These are phyloP conservation scores for Vitis vinifera DNA, from an alignment of 164 flowering plant species.

Conservation along the genomic window DNA sequence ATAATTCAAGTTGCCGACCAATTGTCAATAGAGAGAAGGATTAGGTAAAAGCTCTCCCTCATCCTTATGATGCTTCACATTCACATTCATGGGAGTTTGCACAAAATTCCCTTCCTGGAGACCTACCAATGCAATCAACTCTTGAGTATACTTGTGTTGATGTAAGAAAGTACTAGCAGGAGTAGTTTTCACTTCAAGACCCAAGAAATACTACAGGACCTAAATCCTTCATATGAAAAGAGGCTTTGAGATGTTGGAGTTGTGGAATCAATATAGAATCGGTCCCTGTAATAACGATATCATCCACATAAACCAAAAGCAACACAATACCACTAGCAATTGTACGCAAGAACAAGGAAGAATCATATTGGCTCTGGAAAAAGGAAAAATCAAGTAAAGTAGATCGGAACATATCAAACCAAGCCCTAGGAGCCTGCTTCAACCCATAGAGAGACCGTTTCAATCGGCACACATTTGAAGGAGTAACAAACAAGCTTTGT, in stretches of 20 bases:
- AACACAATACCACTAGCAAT: background rate
- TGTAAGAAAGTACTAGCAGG: background rate
- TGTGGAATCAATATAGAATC: background rate
- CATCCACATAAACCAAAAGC: too few relatives aligned
- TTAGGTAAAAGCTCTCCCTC: slow-evolving; percentile 1
- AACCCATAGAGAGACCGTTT: background rate
- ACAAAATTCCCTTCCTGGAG: background rate
- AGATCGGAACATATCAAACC: background rate
- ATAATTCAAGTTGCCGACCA: slow-evolving; percentile 4
- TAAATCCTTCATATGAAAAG: slow-evolving; percentile 8
- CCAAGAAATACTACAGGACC: background rate
- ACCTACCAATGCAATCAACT: background rate
- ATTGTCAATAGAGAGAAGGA: background rate
- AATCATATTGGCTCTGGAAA: slow-evolving; percentile 1
- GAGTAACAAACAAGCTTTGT: background rate
- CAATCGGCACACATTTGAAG: background rate
- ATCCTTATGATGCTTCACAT: background rate
- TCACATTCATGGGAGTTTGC: background rate
- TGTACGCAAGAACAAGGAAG: slow-evolving; percentile 3
- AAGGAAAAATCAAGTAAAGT: background rate
- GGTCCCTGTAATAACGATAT: too few relatives aligned
- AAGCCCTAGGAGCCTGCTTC: background rate
- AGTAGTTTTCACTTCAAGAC: background rate
- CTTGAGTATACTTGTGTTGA: background rate
- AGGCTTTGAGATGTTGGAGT: background rate